These are phyloP conservation scores for Magnaporthiopsis incrustans DNA, from an alignment of 2,329 filamentous ascomycete genomes.

Conservation along the genomic window DNA sequence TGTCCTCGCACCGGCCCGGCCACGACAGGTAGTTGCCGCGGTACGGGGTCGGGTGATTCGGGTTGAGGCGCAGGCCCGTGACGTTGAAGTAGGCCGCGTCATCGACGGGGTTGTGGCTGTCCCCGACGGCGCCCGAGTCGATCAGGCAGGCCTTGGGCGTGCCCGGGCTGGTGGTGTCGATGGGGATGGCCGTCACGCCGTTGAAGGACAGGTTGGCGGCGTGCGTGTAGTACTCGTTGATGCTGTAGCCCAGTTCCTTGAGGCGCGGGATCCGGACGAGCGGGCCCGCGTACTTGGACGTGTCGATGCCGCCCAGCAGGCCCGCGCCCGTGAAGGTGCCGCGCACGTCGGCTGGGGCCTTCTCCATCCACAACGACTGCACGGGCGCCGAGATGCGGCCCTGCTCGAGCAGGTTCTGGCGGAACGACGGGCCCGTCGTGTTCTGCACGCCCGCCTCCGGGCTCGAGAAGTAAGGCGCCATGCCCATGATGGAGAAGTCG, in stretches of 20 bases:
- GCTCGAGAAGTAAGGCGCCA: background rate
- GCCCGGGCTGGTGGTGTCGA: background rate
- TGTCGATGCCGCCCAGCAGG: slow-evolving; percentile 2
- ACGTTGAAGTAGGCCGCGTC: background rate
- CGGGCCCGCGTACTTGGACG: slow-evolving; percentile 2
- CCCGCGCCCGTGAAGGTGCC: slow-evolving; percentile 1
- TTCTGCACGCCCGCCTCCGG: background rate
- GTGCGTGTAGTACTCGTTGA: slow-evolving; percentile 4
- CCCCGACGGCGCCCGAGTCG: slow-evolving; percentile 3
- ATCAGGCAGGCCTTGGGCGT: background rate
- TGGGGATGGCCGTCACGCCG: background rate
- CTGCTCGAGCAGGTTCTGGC: slow-evolving; percentile 4
- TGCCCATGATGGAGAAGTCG: slow-evolving; percentile 5
- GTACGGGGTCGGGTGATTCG: background rate
- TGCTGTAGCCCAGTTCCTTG: background rate
- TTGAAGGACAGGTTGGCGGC: slow-evolving; percentile 2
- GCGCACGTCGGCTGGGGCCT: background rate
- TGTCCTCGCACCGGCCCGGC: background rate
- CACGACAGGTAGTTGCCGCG: background rate
- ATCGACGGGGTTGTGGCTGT: slow-evolving; percentile 3
- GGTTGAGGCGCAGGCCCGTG: slow-evolving; percentile 5
- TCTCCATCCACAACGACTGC: slow-evolving; percentile 5
- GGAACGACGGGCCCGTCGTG: slow-evolving; percentile 2
- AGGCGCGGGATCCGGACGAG: slow-evolving; percentile 1
- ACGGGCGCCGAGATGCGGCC: slow-evolving; percentile 2